phyloP scores from a whole-genome alignment of 306 rosid species.

The Citrullus mucosospermus region DNA sequence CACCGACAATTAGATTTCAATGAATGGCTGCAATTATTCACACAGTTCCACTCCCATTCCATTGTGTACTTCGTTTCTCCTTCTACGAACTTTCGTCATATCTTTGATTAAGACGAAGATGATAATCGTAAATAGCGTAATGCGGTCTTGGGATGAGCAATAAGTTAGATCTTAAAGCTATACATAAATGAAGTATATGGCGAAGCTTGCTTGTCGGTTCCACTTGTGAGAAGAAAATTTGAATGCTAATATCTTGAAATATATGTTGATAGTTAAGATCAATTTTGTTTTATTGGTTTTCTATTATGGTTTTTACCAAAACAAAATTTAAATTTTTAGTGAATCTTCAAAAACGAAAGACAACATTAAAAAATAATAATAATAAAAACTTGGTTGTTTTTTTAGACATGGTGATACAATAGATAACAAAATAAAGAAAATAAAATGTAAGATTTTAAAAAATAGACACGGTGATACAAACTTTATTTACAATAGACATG shows the following conservation, averaged over 20 bases:
- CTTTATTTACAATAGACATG: too few relatives aligned
- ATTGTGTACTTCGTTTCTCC: background rate
- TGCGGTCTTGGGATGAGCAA: background rate
- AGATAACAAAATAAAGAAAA: too few relatives aligned
- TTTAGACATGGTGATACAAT: too few relatives aligned
- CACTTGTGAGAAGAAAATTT: background rate
- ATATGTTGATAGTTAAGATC: background rate
- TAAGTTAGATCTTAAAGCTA: background rate
- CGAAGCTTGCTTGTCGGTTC: background rate
- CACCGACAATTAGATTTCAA: constrained; percentile 12
- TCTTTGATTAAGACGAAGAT: too few relatives aligned
- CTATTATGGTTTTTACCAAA: too few relatives aligned
- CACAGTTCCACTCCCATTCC: background rate
- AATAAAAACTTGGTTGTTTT: too few relatives aligned
- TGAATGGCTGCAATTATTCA: background rate
- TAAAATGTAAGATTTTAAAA: too few relatives aligned
- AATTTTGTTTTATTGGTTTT: background rate
- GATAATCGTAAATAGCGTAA: background rate
- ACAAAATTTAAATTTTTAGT: too few relatives aligned
- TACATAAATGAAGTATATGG: background rate
- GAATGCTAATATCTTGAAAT: background rate
- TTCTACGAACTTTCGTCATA: background rate
- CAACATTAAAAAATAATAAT: too few relatives aligned
- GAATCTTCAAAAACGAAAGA: too few relatives aligned
- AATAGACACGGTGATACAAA: too few relatives aligned